Evolutionary conservation across 2,329 filamentous ascomycete species (phyloP).

Genomic region (Dactylellina parvicollis): DNA sequence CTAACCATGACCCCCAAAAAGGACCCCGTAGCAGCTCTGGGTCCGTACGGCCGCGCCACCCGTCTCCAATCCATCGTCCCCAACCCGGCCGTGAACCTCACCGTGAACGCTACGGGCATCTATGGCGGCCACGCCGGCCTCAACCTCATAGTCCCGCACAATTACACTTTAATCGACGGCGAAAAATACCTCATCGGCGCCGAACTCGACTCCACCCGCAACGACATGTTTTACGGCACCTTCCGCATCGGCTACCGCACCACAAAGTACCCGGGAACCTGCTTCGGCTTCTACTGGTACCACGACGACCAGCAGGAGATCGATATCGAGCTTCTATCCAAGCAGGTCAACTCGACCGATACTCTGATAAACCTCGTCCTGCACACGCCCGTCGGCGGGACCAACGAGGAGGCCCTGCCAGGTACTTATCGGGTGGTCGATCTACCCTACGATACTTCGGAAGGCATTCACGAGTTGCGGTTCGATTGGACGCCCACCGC

Average conservation of each 20-base stretch:
- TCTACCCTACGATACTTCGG: conserved; percentile 74
- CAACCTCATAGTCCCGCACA: conserved; percentile 67
- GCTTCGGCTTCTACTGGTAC: conserved; percentile 81
- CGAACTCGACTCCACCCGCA: conserved; percentile 71
- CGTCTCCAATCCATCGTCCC: conserved; percentile 68
- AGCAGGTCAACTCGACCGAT: conserved; percentile 67
- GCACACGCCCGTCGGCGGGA: conserved; percentile 71
- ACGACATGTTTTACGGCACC: conserved; percentile 75
- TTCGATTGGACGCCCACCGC: conserved; percentile 75
- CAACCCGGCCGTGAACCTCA: conserved; percentile 64
- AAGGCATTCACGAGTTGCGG: conserved; percentile 78
- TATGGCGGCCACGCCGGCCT: conserved; percentile 67
- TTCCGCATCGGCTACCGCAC: conserved; percentile 75
- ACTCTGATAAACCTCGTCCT: conserved; percentile 77
- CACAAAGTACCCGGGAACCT: conserved; percentile 72
- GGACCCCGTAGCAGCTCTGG: conserved; percentile 65
- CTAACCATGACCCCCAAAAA: too few species aligned
- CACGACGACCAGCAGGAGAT: conserved; percentile 82
- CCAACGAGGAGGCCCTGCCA: conserved; percentile 71
- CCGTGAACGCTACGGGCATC: conserved; percentile 64
- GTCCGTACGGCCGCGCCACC: conserved; percentile 74
- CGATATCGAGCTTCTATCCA: conserved; percentile 80
- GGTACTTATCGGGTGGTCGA: conserved; percentile 68
- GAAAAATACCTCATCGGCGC: conserved; percentile 70
- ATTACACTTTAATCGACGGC: conserved; percentile 59